These are phyloP conservation scores for Dendrobium officinale DNA, from an alignment of 106 monocot species.

Conservation along the genomic window DNA sequence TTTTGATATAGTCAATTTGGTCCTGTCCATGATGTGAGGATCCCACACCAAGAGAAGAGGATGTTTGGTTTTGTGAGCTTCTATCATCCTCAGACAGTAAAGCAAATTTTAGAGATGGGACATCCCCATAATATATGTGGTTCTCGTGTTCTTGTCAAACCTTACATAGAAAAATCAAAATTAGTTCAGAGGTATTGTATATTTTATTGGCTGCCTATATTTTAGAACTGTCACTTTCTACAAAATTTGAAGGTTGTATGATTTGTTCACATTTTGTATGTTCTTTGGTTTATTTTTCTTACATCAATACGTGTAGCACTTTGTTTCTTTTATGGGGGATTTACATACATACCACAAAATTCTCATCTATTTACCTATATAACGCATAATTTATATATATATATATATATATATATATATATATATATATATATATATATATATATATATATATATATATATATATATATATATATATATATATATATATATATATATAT, in stretches of 20 bases:
- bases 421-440: too few relatives aligned
- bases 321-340: not conserved
- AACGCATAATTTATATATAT: too few relatives aligned
- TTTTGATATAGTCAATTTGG: constrained; percentile 44
- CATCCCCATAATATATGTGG: constrained; percentile 56
- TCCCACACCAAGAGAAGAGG: constrained; percentile 59
- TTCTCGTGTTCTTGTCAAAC: constrained; percentile 60
- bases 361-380: too few relatives aligned
- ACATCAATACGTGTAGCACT: not conserved
- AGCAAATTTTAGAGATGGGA: constrained; percentile 29
- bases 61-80: constrained; percentile 87
- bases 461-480: too few relatives aligned
- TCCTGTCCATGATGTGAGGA: constrained; percentile 62
- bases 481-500: too few relatives aligned
- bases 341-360: too few relatives aligned
- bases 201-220: too few relatives aligned
- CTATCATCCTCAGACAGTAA: constrained; percentile 45
- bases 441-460: too few relatives aligned
- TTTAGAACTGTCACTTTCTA: too few relatives aligned
- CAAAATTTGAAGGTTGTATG: too few relatives aligned
- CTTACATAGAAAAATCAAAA: constrained; percentile 59
- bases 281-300: not conserved
- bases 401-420: too few relatives aligned
- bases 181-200: constrained; percentile 15
- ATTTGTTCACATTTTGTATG: not conserved